Evolutionary conservation across 1,284 basidiomycete genomes (phyloP).

Genomic region (Papiliotrema fonsecae): DNA sequence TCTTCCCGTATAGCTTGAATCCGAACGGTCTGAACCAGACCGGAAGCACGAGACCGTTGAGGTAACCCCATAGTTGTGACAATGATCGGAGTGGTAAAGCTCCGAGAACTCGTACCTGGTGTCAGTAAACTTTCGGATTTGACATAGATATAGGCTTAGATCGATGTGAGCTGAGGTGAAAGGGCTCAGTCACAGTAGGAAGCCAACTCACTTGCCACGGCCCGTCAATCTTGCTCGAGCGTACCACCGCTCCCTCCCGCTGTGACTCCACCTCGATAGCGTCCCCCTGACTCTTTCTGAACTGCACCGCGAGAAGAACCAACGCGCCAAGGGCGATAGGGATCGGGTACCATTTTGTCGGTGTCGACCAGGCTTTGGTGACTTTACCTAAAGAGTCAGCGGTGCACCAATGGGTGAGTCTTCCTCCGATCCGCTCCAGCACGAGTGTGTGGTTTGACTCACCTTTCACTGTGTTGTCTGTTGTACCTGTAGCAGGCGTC

Average conservation of each 20-base stretch:
- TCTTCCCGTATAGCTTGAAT: constrained; percentile 74
- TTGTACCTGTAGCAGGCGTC: no score
- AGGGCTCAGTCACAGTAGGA: neutral
- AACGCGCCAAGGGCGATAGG: constrained; percentile 87
- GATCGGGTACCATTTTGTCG: constrained; percentile 92
- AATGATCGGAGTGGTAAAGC: constrained; percentile 90
- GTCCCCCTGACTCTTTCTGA: constrained; percentile 40
- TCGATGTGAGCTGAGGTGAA: neutral
- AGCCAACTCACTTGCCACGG: constrained; percentile 79
- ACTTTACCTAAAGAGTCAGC: constrained; percentile 33
- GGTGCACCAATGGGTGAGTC: neutral
- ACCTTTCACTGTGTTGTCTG: neutral
- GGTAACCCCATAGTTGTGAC: constrained; percentile 91
- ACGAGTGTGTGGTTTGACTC: neutral
- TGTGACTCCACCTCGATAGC: constrained; percentile 43
- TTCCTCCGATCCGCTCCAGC: no score
- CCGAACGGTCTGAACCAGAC: constrained; percentile 90
- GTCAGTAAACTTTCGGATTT: neutral
- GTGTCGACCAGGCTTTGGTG: constrained; percentile 77
- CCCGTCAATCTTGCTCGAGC: constrained; percentile 56
- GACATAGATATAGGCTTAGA: neutral
- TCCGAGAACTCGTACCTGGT: constrained; percentile 87
- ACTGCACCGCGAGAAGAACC: constrained; percentile 77
- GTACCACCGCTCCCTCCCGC: constrained; percentile 64
- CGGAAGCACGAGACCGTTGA: constrained; percentile 87